Base-by-base conservation (phyloP, 371 early-diverging fungal species). In the Mucor piriformis region DNA sequence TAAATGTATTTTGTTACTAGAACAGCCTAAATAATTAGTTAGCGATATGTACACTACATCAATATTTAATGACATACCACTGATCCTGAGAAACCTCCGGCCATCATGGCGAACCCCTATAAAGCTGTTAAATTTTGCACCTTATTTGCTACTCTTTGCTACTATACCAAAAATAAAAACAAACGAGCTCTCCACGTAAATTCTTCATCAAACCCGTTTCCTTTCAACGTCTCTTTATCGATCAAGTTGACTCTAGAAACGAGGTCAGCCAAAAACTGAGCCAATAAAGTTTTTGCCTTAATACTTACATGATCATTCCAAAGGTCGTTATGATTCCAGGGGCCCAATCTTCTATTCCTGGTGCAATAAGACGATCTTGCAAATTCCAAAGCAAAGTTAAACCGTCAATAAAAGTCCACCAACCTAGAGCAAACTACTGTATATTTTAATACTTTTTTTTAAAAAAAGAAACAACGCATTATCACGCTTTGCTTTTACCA, bases 351-450 rank as follows among this genome's bases (percentile, higher is more conserved):
- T 88, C 92, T 63, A 91, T 85, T 8, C 82, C 83, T n/a, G 86
- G 69, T 25, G 64, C 67, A 12, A 76, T 73, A 54, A 66, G 64
- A 29, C 67, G 60, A 48, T 73, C 69, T 23, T 63, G 51, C 35
- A 68, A 47, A 11, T 38, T 61, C 42, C 61, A 61, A 23, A 77
- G 64, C 15, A 66, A 72, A 15, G 76, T 76, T 29, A 77, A 49
- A 13, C 85, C 89, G 61, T 92, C 92, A 33, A 92, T 81, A 65
- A 92, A 92, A 42, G 83, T 59, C 92, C 92, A 92, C 91, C 92
- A 92, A 7, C 83, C 91, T 12, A 92, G n/a, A 2, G 91, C 87
- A 76, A 92, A 92, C 89, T 62, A 29, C 15, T 46, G 11, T 12
- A 12, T 42, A 42, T 42, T 46, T 24, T 12, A 46, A 37, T n/a